Conservation (phyloP, 176 grass and related monocot genomes). For the Musa acuminata region DNA sequence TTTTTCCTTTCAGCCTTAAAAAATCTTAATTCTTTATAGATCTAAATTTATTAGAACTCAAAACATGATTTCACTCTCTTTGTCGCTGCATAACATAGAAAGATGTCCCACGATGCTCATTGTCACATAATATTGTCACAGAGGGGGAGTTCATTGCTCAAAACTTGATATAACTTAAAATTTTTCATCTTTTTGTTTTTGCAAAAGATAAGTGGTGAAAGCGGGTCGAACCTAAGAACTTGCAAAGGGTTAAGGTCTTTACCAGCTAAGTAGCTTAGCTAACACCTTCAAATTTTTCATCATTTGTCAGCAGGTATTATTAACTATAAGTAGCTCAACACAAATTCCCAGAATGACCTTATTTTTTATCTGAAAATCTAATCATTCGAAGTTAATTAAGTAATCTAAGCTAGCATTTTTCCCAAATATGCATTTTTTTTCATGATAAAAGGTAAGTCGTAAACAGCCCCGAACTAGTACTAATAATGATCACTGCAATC, state of each 20-base stretch:
- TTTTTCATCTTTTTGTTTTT: not conserved
- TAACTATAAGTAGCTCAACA: too few species aligned
- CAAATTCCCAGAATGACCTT: too few species aligned
- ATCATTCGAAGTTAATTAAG: not conserved
- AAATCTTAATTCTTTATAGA: too few species aligned
- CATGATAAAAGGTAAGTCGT: not conserved
- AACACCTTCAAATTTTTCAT: too few species aligned
- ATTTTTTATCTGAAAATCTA: not conserved
- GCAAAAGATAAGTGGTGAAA: not conserved
- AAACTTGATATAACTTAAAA: not conserved
- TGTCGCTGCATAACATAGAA: not conserved
- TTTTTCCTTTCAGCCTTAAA: not conserved
- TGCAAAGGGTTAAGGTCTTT: too few species aligned
- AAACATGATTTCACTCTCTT: not conserved
- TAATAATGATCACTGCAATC: not conserved
- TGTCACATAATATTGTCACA: not conserved
- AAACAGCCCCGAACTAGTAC: not conserved
- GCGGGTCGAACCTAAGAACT: too few species aligned
- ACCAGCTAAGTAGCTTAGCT: too few species aligned
- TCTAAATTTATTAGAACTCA: not conserved
- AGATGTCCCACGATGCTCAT: not conserved
- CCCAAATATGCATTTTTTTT: not conserved
- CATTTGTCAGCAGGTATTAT: too few species aligned
- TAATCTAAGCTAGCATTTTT: not conserved
- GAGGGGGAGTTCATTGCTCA: too few species aligned